Evolutionary conservation across 2,329 filamentous ascomycete genomes (phyloP), one percentile per base, ranked within the genome.

Genomic region (Diaporthe citriasiana): DNA sequence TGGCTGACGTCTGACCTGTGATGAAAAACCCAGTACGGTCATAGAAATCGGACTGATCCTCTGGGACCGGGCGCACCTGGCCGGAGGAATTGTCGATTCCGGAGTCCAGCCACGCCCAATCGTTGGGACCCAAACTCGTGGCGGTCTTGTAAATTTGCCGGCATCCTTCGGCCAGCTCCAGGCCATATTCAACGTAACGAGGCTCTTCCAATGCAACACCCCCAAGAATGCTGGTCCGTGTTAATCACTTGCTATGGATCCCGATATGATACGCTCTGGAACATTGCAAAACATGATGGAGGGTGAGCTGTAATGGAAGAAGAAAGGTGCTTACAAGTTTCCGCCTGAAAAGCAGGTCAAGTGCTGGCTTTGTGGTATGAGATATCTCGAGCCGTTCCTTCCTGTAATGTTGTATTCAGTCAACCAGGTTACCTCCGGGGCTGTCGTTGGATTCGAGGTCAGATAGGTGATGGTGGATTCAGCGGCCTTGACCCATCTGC

Each of bases 221-320:
- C 42, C 70, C 70, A 13, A 72, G 70, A 13, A 72, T 63, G 50
- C 56, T n/a, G n/a, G n/a, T n/a, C n/a, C n/a, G n/a, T n/a, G n/a
- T n/a, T n/a, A n/a, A n/a, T n/a, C n/a, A n/a, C n/a, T n/a, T n/a
- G n/a, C n/a, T n/a, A n/a, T n/a, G n/a, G n/a, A n/a, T n/a, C n/a
- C n/a, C n/a, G n/a, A n/a, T n/a, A n/a, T n/a, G n/a, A n/a, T n/a
- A n/a, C n/a, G n/a, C n/a, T n/a, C n/a, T n/a, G n/a, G n/a, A n/a
- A n/a, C n/a, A n/a, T n/a, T n/a, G n/a, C n/a, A n/a, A n/a, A n/a
- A n/a, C n/a, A n/a, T n/a, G n/a, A n/a, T n/a, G n/a, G n/a, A n/a
- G n/a, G n/a, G n/a, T n/a, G n/a, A n/a, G n/a, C n/a, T n/a, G n/a
- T n/a, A n/a, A n/a, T n/a, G n/a, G n/a, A n/a, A n/a, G n/a, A n/a